These are phyloP conservation scores for Purshia tridentata DNA, from an alignment of 306 rosid genomes.

Conservation along the genomic window DNA sequence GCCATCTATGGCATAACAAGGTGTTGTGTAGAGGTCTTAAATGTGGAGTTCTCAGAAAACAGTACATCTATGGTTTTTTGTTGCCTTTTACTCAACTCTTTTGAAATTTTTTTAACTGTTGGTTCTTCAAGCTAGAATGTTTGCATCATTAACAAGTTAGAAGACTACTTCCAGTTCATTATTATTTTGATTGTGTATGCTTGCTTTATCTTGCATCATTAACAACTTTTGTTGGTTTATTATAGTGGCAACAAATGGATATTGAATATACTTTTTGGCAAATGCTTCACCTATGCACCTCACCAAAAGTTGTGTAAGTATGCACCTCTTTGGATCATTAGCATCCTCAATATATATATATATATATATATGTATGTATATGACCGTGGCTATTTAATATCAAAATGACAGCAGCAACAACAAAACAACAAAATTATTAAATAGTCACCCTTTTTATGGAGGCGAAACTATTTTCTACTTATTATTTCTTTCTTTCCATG, in stretches of 20 bases:
- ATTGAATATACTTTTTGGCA: conserved; percentile 99
- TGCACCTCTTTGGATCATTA: conserved; percentile 20
- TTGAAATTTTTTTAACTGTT: not conserved
- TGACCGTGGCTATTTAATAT: too few relatives aligned
- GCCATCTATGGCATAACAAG: not conserved
- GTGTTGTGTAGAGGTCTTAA: not conserved
- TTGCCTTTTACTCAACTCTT: not conserved
- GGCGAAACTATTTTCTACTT: not conserved
- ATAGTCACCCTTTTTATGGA: not conserved
- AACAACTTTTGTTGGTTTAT: conserved; percentile 23
- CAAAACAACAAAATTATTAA: too few relatives aligned
- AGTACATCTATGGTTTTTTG: not conserved
- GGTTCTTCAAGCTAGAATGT: not conserved
- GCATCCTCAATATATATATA: too few relatives aligned
- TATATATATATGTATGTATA: too few relatives aligned
- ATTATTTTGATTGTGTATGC: conserved; percentile 5
- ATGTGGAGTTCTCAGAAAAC: not conserved
- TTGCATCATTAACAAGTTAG: not conserved
- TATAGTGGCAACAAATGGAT: conserved; percentile 99
- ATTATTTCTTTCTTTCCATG: not conserved
- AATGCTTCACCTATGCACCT: conserved; percentile 96
- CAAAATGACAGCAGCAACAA: too few relatives aligned
- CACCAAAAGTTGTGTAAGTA: conserved; percentile 99
- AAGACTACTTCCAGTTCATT: not conserved
- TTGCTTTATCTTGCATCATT: conserved; percentile 10